These are phyloP conservation scores for Cubamyces lactineus DNA, from an alignment of 768 basidiomycete genomes.

Conservation along the genomic window DNA sequence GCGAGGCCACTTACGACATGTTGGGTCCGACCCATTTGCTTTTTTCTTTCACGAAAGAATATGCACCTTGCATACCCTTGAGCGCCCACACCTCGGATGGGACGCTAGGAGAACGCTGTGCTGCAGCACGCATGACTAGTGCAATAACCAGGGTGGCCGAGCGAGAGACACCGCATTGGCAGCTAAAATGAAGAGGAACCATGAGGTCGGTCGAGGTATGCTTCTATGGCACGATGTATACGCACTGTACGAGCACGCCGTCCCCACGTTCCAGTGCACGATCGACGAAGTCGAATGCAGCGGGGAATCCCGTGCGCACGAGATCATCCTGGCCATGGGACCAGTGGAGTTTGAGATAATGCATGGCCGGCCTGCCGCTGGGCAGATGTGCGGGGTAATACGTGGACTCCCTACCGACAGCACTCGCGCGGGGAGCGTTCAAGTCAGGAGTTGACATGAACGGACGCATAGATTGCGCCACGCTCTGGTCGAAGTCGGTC, in stretches of 20 bases:
- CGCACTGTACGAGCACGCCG: constrained; percentile 85
- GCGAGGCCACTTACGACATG: constrained; percentile 75
- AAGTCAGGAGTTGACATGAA: constrained; percentile 74
- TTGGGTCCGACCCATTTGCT: constrained; percentile 89
- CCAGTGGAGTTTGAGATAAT: constrained; percentile 91
- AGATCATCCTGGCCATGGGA: constrained; percentile 94
- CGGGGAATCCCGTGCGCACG: constrained; percentile 75
- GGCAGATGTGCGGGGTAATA: constrained; percentile 70
- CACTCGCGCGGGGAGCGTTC: constrained; percentile 37
- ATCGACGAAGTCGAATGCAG: constrained; percentile 83
- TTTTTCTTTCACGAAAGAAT: constrained; percentile 87
- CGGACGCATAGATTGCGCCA: constrained; percentile 55
- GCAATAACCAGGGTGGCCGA: constrained; percentile 91
- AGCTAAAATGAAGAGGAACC: constrained; percentile 48
- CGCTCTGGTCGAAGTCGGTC: constrained; percentile 61
- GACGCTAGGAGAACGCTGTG: constrained; percentile 62
- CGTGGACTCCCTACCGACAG: constrained; percentile 43
- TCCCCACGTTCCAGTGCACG: constrained; percentile 74
- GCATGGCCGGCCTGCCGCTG: constrained; percentile 75
- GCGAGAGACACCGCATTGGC: constrained; percentile 92
- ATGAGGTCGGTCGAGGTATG: constrained; percentile 4
- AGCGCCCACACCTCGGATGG: constrained; percentile 78
- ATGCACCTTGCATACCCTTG: constrained; percentile 89
- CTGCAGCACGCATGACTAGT: constrained; percentile 91
- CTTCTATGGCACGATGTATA: constrained; percentile 29